phyloP scores from a whole-genome alignment of 768 basidiomycete species.

The Pleurotus giganteus region DNA sequence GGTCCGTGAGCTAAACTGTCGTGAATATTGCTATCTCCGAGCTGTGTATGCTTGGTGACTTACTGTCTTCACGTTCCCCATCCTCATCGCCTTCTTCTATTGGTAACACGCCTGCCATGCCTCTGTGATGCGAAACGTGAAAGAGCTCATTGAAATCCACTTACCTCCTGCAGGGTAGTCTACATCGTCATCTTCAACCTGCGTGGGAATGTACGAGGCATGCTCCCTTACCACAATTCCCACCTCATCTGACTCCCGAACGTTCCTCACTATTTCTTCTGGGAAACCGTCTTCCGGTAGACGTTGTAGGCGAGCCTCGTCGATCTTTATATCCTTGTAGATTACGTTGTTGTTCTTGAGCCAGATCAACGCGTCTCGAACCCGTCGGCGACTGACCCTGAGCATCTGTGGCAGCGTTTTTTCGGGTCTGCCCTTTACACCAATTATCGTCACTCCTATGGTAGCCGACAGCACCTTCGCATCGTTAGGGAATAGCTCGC shows the following conservation, averaged over 20 bases:
- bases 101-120: no score
- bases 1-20: no score
- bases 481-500: conserved; percentile 18
- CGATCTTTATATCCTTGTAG: background rate
- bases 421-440: background rate
- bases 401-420: background rate
- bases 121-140: background rate
- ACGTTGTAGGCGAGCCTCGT: background rate
- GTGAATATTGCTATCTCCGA: no score
- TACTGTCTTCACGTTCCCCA: no score
- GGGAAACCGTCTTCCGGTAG: background rate
- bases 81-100: no score
- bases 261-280: background rate
- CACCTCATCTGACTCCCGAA: background rate
- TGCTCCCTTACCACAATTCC: background rate
- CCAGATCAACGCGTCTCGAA: background rate
- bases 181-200: background rate
- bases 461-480: background rate
- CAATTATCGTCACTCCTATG: background rate
- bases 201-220: background rate
- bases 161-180: background rate
- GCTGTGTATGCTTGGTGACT: no score
- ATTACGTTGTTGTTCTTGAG: background rate
- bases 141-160: background rate
- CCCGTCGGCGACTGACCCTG: background rate